Percentiles rank a stretch among this genome's conserved stretches.
Evolutionary conservation across 225 moss, liverwort and hornwort species (phyloP).

Genomic region (Neckera pumila): DNA sequence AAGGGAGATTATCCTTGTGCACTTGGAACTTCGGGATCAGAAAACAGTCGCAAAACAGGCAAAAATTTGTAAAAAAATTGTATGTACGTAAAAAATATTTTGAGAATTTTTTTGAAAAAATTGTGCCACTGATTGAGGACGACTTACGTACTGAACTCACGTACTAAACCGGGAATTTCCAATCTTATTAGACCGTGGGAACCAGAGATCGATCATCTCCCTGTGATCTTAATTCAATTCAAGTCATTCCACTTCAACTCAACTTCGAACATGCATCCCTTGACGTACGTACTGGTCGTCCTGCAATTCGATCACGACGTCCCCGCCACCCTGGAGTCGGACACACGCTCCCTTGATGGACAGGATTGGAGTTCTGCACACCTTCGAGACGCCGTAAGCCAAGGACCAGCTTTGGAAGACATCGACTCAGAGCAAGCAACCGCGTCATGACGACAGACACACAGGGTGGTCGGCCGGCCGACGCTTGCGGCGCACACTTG

Average conservation of each 20-base stretch:
- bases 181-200: neutral
- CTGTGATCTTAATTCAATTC: neutral
- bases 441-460: neutral
- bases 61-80: no score
- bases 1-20: neutral
- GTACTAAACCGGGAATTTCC: no score
- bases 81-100: neutral
- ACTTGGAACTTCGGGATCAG: neutral
- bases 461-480: neutral
- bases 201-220: neutral
- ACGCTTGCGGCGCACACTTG: neutral
- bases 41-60: neutral
- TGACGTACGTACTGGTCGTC: neutral
- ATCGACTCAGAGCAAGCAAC: neutral
- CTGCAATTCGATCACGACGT: neutral
- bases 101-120: neutral
- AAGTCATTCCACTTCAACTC: neutral
- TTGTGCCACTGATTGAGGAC: neutral
- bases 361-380: neutral
- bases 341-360: neutral
- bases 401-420: neutral
- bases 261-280: neutral
- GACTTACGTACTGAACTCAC: neutral
- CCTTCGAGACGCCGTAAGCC: neutral
- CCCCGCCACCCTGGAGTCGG: neutral